phyloP scores from a whole-genome alignment of 331 rosid genomes.

The Rosa hybrid region DNA sequence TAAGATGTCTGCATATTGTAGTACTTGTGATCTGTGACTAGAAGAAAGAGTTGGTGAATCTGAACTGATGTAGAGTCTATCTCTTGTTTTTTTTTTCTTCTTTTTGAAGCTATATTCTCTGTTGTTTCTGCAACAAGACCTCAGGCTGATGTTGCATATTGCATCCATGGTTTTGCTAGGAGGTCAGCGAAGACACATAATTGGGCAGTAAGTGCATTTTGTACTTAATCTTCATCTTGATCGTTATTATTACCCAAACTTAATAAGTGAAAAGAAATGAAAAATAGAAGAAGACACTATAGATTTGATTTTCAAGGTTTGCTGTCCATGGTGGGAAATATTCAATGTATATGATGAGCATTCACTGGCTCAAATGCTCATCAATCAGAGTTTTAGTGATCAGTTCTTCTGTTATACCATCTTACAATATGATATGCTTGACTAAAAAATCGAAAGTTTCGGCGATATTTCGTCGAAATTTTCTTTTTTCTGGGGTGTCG shows the following conservation, averaged over 20 bases:
- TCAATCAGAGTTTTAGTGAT: not conserved
- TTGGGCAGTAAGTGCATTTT: conserved; percentile 81
- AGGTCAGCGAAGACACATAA: conserved; percentile 91
- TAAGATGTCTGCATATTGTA: conserved; percentile 10
- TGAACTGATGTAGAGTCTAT: conserved; percentile 23
- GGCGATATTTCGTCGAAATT: no score
- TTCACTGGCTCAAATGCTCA: not conserved
- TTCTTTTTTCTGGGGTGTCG: no score
- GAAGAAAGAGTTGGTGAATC: conserved; percentile 14
- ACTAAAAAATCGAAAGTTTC: no score
- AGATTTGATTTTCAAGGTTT: not conserved
- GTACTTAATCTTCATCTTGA: not conserved
- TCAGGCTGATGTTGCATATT: conserved; percentile 97
- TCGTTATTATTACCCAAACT: not conserved
- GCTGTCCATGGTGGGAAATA: not conserved
- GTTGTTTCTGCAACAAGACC: conserved; percentile 97
- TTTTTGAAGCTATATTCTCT: conserved; percentile 79
- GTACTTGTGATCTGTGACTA: not conserved
- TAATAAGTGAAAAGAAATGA: not conserved
- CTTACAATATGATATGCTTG: conserved; percentile 3
- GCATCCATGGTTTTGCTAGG: conserved; percentile 95
- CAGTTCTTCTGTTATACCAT: conserved; percentile 1
- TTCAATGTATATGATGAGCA: not conserved
- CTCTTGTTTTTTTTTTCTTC: conserved; percentile 26
- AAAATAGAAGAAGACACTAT: not conserved